These are phyloP conservation scores for Mortierella hygrophila DNA, from an alignment of 192 early-diverging fungal species.

Conservation along the genomic window DNA sequence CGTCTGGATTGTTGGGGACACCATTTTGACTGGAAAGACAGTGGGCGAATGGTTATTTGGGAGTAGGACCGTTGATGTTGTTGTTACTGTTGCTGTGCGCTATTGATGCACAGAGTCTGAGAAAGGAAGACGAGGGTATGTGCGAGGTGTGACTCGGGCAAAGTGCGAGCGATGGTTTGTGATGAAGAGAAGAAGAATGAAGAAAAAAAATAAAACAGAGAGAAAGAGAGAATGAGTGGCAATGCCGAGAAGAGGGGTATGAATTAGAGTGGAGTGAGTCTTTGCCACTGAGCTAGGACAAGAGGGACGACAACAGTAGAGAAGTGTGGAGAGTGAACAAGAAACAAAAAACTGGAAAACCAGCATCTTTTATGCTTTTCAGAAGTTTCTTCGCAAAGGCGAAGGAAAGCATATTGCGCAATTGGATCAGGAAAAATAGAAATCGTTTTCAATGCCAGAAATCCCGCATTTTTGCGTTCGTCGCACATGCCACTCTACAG, in stretches of 20 bases:
- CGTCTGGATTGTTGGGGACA: conserved; percentile 14
- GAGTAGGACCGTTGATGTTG: background rate
- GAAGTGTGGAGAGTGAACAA: background rate
- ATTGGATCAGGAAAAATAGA: background rate
- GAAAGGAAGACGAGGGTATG: background rate
- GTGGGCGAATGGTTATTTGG: background rate
- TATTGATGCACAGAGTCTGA: background rate
- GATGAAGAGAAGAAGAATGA: background rate
- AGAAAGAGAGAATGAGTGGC: background rate
- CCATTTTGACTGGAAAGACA: background rate
- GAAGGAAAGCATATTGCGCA: background rate
- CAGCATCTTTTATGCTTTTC: background rate
- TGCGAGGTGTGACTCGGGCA: background rate
- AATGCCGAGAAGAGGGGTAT: background rate
- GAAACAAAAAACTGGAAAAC: background rate
- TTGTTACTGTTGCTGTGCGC: background rate
- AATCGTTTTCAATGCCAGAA: background rate
- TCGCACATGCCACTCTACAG: too few species aligned
- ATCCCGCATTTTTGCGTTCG: background rate
- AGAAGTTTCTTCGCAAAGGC: background rate
- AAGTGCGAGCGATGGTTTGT: background rate
- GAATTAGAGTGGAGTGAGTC: background rate
- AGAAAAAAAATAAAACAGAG: background rate
- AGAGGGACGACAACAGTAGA: background rate
- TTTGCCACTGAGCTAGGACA: background rate